Base-by-base conservation (phyloP, 139 green algal species). In the Chlamydomonas sp. region DNA sequence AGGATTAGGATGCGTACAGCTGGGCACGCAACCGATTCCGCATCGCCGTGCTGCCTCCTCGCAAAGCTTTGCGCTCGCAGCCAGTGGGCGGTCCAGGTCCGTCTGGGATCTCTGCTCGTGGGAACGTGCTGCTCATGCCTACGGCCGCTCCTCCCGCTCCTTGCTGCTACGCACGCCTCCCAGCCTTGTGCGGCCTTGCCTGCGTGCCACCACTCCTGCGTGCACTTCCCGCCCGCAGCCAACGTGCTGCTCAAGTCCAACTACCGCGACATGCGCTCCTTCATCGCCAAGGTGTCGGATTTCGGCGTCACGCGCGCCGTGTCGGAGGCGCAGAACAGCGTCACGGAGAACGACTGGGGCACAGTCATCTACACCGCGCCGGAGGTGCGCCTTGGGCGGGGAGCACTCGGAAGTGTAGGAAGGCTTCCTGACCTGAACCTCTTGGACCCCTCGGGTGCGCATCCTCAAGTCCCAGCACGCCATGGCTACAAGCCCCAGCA, bases 281-380 rank as follows among this genome's bases (percentile, higher is more conserved):
- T 92, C 75, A 83, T 91, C 31, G 93, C 91, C 83, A 98, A 98
- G 90, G 89, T 95, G 9, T 85, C 85, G 16, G 95, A 97, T 86
- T 97, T 97, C 85, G 95, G 94, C 5, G 90, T 96, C 10, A 76
- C 83, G 4, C 83, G 83, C 62, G 72, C 72, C 5, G 15, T 75
- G 62, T 31, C 60, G 12, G 80, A 73, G 18, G 66, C 8, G 60
- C 61, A 78, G 58, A 31, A 61, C 83, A 62, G 61, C 57, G 59
- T 83, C 9, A 62, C 57, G 10, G 78, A 75, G 4, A 67, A 59
- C 4, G 75, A 83, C 8, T 88, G 76, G 76, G 84, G 84, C 63
- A 88, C 84, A 63, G 84, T 88, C 76, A 83, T 83, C 49, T 83
- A 88, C 66, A 88, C 76, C 15, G 76, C 84, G 58, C 84, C 84